These are phyloP conservation scores for Neofusicoccum kwambonambiense DNA, from an alignment of 2,329 filamentous ascomycete genomes.

Conservation along the genomic window DNA sequence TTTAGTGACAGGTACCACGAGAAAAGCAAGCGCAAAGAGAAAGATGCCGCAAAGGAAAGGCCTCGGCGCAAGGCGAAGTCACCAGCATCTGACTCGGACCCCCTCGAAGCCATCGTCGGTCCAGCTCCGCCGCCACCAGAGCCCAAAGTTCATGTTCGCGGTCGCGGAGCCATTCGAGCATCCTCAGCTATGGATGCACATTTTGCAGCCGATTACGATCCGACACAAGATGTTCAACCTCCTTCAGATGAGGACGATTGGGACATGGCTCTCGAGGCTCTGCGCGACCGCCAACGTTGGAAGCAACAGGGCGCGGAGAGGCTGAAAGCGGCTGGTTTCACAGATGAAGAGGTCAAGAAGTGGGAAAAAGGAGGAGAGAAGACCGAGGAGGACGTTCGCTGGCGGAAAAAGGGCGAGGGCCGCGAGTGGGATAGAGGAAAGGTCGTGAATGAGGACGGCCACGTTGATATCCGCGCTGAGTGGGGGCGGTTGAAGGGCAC, in stretches of 20 bases:
- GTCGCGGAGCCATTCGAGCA: slow-evolving; percentile 63
- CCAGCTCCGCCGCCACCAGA: slow-evolving; percentile 59
- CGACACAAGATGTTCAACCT: slow-evolving; percentile 55
- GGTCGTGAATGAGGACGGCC: slow-evolving; percentile 55
- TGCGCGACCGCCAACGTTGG: slow-evolving; percentile 78
- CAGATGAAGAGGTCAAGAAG: slow-evolving; percentile 68
- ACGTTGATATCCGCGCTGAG: slow-evolving; percentile 49
- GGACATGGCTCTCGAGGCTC: slow-evolving; percentile 75
- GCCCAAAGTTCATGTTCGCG: slow-evolving; percentile 55
- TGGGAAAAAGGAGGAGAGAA: slow-evolving; percentile 65
- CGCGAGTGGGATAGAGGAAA: slow-evolving; percentile 69
- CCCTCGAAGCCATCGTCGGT: slow-evolving; percentile 73
- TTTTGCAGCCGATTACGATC: slow-evolving; percentile 68
- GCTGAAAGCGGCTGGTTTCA: slow-evolving; percentile 74
- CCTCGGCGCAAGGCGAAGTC: background rate
- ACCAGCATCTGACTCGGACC: slow-evolving; percentile 59
- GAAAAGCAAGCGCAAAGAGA: background rate
- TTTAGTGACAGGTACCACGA: background rate
- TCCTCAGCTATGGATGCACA: slow-evolving; percentile 74
- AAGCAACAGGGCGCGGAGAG: slow-evolving; percentile 72
- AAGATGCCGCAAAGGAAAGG: background rate
- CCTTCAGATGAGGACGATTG: slow-evolving; percentile 62
- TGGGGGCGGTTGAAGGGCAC: slow-evolving; percentile 37
- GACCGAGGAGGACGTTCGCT: slow-evolving; percentile 67
- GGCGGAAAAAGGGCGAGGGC: slow-evolving; percentile 68